Percentiles rank a stretch among this genome's conserved stretches.
Conservation (phyloP, 768 basidiomycete genomes). For the Leccinellum rugosiceps region DNA sequence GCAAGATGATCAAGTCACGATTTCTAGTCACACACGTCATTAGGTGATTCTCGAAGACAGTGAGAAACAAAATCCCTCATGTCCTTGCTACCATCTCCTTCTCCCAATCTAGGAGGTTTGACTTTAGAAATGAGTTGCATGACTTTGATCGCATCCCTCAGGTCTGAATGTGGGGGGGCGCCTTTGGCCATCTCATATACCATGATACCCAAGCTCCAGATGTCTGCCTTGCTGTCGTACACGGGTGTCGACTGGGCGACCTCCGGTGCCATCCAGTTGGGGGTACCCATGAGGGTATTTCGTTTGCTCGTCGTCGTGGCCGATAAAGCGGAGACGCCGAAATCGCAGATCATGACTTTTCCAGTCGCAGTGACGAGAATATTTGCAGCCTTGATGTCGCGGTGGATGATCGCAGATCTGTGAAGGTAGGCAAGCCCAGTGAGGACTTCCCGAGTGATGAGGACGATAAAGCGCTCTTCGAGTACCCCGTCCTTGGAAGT, state of each 20-base stretch:
- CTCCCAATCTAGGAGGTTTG: constrained; percentile 76
- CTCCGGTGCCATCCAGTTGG: constrained; percentile 99
- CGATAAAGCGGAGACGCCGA: constrained; percentile 94
- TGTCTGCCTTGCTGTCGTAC: constrained; percentile 97
- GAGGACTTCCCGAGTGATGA: constrained; percentile 89
- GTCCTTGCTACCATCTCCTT: constrained; percentile 76
- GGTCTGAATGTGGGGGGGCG: constrained; percentile 87
- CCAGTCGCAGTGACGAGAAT: constrained; percentile 85
- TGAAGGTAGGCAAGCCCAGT: constrained; percentile 87
- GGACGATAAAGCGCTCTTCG: constrained; percentile 85
- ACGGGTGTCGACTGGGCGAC: constrained; percentile 85
- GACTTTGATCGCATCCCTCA: constrained; percentile 77
- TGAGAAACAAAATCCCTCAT: constrained; percentile 84
- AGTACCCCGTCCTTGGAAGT: constrained; percentile 68
- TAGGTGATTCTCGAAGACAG: constrained; percentile 79
- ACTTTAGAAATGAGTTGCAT: constrained; percentile 87
- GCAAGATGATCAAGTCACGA: background rate
- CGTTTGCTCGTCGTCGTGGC: constrained; percentile 84
- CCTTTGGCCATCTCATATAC: constrained; percentile 96
- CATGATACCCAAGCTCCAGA: constrained; percentile 97
- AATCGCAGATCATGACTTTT: constrained; percentile 95
- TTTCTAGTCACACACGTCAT: constrained; percentile 51
- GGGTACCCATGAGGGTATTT: constrained; percentile 95
- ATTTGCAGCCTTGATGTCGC: constrained; percentile 98
- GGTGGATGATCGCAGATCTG: constrained; percentile 90